phyloP scores from a whole-genome alignment of 257 asterid genomes.

The Schizonepeta tenuifolia region DNA sequence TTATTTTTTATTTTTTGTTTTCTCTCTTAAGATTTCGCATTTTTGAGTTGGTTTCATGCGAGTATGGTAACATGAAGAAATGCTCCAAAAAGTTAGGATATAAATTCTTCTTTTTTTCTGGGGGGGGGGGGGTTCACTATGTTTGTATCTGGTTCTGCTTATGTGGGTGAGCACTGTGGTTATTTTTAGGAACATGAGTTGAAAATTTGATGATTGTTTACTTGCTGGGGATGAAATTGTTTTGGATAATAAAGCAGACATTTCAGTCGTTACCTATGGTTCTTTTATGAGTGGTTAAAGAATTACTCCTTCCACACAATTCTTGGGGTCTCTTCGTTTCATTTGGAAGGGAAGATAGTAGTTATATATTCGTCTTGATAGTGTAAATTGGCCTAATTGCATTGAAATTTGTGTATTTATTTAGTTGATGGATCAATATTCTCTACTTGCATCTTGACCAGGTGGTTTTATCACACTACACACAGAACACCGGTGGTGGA shows the following conservation, averaged over 20 bases:
- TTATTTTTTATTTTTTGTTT: background rate
- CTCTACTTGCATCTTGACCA: constrained; percentile 37
- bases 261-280: background rate
- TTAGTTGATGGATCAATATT: constrained; percentile 21
- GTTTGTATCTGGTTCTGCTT: background rate
- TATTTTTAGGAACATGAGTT: background rate
- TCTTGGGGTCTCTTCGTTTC: background rate
- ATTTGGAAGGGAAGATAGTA: background rate
- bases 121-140: background rate
- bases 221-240: background rate
- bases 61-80: background rate
- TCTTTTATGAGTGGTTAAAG: background rate
- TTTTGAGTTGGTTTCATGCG: background rate
- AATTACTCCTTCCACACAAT: background rate
- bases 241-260: background rate
- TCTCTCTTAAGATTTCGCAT: background rate
- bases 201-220: background rate
- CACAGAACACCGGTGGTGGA: constrained; percentile 80
- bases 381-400: constrained; percentile 1
- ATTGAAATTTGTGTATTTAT: constrained; percentile 2
- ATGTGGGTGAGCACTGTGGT: background rate
- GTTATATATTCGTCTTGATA: constrained; percentile 11
- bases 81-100: background rate
- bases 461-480: constrained; percentile 74
- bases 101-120: background rate